Conservation (phyloP, 1,284 basidiomycete genomes). For the Cerioporus squamosus region DNA sequence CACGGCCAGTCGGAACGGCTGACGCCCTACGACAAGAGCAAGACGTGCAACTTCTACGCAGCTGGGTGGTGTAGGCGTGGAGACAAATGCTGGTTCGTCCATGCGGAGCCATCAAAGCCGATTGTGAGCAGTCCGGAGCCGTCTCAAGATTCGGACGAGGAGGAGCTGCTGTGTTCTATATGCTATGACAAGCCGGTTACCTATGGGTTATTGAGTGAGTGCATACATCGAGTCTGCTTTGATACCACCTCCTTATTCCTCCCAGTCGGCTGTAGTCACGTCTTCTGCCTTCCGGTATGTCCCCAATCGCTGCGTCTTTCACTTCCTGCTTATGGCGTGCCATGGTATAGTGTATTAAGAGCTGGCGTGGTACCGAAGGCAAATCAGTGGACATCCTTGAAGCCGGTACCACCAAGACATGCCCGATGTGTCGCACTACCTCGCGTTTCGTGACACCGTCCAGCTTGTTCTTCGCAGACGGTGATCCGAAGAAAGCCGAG, state of each 20-base stretch:
- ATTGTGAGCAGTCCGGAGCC: constrained; percentile 26
- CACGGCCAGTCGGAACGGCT: constrained; percentile 57
- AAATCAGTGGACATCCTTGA: constrained; percentile 54
- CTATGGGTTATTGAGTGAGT: constrained; percentile 67
- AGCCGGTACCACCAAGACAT: constrained; percentile 68
- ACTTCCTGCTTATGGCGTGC: constrained; percentile 5
- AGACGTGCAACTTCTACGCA: constrained; percentile 67
- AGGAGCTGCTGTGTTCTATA: constrained; percentile 61
- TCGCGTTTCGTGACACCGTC: constrained; percentile 74
- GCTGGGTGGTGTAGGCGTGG: constrained; percentile 70
- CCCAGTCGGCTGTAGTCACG: constrained; percentile 68
- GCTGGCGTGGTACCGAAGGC: constrained; percentile 66
- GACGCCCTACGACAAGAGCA: constrained; percentile 70
- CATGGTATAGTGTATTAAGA: constrained; percentile 63
- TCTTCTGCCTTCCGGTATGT: constrained; percentile 69
- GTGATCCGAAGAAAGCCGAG: constrained; percentile 52
- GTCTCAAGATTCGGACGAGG: constrained; percentile 37
- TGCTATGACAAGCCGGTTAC: constrained; percentile 72
- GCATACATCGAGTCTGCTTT: not conserved
- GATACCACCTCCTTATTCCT: not conserved
- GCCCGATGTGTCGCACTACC: constrained; percentile 69
- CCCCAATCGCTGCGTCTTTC: not conserved
- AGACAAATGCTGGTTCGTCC: constrained; percentile 73
- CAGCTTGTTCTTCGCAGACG: constrained; percentile 61
- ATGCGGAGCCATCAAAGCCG: constrained; percentile 40